These are phyloP conservation scores for Echites panduratus DNA, from an alignment of 257 asterid species.

Conservation along the genomic window DNA sequence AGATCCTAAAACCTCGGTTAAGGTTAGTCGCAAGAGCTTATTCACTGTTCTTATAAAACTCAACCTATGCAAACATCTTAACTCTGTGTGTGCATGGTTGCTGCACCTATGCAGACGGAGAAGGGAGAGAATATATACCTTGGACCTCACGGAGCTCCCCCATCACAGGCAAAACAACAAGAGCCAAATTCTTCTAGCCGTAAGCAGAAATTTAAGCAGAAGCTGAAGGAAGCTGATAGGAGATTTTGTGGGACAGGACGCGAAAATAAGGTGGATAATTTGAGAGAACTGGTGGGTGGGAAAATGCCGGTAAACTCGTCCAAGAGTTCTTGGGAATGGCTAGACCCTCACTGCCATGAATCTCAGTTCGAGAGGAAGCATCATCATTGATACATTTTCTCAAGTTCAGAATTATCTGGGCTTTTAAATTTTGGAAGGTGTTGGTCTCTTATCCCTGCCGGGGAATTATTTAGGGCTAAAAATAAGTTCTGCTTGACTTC, in stretches of 20 bases:
- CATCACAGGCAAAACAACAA: slow-evolving; percentile 63
- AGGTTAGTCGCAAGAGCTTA: slow-evolving; percentile 34
- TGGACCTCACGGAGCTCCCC: slow-evolving; percentile 97
- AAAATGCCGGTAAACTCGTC: slow-evolving; percentile 38
- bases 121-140: slow-evolving; percentile 77
- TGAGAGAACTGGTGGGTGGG: slow-evolving; percentile 85
- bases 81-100: not conserved
- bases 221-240: slow-evolving; percentile 73
- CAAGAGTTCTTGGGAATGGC: slow-evolving; percentile 71
- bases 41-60: not conserved
- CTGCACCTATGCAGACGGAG: slow-evolving; percentile 30
- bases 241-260: slow-evolving; percentile 54
- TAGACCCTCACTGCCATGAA: slow-evolving; percentile 92
- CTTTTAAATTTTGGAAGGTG: not conserved
- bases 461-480: not conserved
- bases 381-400: slow-evolving; percentile 17
- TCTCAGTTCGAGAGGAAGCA: slow-evolving; percentile 63
- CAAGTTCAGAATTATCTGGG: not conserved
- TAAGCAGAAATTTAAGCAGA: slow-evolving; percentile 73
- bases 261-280: slow-evolving; percentile 69
- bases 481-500: slow-evolving; percentile 19
- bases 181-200: slow-evolving; percentile 49
- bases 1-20: slow-evolving; percentile 39
- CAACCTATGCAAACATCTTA: not conserved
- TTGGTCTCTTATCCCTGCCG: not conserved